These are phyloP conservation scores for Epithemia pelagica DNA, from an alignment of 108 stramenopile species.

Conservation along the genomic window DNA sequence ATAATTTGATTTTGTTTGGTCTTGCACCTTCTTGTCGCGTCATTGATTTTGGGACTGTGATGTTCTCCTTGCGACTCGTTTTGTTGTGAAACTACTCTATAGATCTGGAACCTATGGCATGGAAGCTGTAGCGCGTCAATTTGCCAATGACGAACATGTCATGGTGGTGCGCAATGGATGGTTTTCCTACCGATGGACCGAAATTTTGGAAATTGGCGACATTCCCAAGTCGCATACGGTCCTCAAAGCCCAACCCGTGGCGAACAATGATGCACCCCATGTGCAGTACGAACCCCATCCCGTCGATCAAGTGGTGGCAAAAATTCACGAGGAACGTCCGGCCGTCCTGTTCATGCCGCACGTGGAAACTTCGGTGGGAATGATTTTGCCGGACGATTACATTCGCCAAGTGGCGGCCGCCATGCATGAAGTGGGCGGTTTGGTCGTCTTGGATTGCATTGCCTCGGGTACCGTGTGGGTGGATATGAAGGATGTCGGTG, in stretches of 20 bases:
- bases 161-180: conserved; percentile 91
- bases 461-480: conserved; percentile 89
- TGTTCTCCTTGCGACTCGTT: too few relatives aligned
- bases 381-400: conserved; percentile 88
- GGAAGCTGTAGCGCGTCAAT: conserved; percentile 90
- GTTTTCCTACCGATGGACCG: conserved; percentile 91
- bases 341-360: conserved; percentile 83
- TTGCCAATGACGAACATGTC: conserved; percentile 84
- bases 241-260: conserved; percentile 64
- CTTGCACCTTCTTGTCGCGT: too few relatives aligned
- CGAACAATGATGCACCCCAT: conserved; percentile 34
- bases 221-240: conserved; percentile 78
- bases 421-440: conserved; percentile 77
- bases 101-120: conserved; percentile 83
- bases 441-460: conserved; percentile 91
- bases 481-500: conserved; percentile 88
- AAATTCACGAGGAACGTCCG: conserved; percentile 75
- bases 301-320: conserved; percentile 79
- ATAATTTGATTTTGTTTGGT: too few relatives aligned
- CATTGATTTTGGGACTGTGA: too few relatives aligned
- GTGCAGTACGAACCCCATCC: conserved; percentile 72
- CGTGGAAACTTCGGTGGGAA: conserved; percentile 89
- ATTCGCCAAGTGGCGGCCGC: conserved; percentile 71
- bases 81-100: too few relatives aligned
- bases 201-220: conserved; percentile 87